Conservation (phyloP, 495 filamentous ascomycete genomes). For the Aspergillus hancockii region DNA sequence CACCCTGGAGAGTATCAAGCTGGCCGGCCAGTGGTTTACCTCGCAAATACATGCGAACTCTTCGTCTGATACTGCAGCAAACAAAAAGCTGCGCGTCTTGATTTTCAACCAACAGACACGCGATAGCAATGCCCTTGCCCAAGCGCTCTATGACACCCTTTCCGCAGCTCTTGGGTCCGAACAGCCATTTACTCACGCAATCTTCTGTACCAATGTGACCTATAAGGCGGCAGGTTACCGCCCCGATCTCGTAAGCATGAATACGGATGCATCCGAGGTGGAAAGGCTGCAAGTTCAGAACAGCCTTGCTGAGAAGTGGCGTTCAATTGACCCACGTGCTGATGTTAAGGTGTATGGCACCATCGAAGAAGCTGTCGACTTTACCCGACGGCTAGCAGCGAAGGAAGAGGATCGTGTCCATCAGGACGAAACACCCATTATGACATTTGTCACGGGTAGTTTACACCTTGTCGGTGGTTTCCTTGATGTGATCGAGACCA, state of each 20-base stretch:
- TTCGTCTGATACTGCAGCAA: constrained; percentile 47
- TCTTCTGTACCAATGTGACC: constrained; percentile 91
- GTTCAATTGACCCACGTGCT: constrained; percentile 58
- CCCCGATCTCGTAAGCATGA: constrained; percentile 75
- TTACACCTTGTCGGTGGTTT: constrained; percentile 85
- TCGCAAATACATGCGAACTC: constrained; percentile 46
- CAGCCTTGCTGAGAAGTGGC: constrained; percentile 73
- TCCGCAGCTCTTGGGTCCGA: constrained; percentile 52
- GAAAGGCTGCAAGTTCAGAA: constrained; percentile 72
- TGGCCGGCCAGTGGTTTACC: constrained; percentile 80
- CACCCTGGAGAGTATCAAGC: constrained; percentile 81
- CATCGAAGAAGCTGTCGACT: constrained; percentile 83
- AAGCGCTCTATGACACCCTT: constrained; percentile 67
- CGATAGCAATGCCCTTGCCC: constrained; percentile 64
- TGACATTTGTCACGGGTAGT: constrained; percentile 75
- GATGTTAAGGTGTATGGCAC: constrained; percentile 68
- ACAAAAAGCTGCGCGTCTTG: constrained; percentile 58
- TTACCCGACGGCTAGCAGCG: constrained; percentile 56
- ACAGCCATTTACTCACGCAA: constrained; percentile 70
- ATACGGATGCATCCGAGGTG: constrained; percentile 66
- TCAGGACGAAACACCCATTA: constrained; percentile 42
- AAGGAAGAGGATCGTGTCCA: constrained; percentile 31
- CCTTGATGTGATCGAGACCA: constrained; percentile 73
- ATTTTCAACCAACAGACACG: constrained; percentile 97
- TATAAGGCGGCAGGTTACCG: constrained; percentile 69